Conservation (phyloP, 495 filamentous ascomycete genomes). For the Daldinia bambusicola region DNA sequence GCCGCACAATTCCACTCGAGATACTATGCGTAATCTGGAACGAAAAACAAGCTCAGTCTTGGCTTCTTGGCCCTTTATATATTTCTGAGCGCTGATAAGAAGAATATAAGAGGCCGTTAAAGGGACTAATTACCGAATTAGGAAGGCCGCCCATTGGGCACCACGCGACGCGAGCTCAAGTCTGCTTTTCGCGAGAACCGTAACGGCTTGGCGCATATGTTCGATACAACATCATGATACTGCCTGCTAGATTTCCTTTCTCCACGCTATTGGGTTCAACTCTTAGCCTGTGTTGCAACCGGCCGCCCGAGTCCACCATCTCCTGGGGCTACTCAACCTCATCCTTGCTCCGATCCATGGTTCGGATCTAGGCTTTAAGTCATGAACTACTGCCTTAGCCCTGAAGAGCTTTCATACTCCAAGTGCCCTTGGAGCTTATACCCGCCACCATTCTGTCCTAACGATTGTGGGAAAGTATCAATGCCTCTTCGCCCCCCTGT, state of each 20-base stretch:
- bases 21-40: conserved; percentile 39
- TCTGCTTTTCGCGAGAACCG: conserved; percentile 29
- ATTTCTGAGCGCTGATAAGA: conserved; percentile 34
- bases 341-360: conserved; percentile 34
- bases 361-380: conserved; percentile 37
- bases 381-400: conserved; percentile 9
- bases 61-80: conserved; percentile 39
- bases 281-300: conserved; percentile 46
- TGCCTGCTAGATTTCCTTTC: conserved; percentile 33
- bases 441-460: conserved; percentile 22
- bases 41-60: conserved; percentile 46
- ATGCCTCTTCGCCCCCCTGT: conserved; percentile 27
- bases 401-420: conserved; percentile 2
- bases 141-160: conserved; percentile 41
- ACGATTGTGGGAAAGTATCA: conserved; percentile 17
- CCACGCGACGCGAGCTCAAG: conserved; percentile 44
- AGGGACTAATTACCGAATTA: conserved; percentile 34
- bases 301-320: conserved; percentile 35
- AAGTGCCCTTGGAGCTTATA: conserved; percentile 15
- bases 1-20: conserved; percentile 30
- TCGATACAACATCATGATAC: conserved; percentile 43
- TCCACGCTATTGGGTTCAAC: conserved; percentile 39
- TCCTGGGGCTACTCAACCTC: conserved; percentile 25
- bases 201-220: conserved; percentile 35
- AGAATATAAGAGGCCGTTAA: conserved; percentile 26